These are phyloP conservation scores for Larix kaempferi DNA, from an alignment of 75 land plant genomes.

Conservation along the genomic window DNA sequence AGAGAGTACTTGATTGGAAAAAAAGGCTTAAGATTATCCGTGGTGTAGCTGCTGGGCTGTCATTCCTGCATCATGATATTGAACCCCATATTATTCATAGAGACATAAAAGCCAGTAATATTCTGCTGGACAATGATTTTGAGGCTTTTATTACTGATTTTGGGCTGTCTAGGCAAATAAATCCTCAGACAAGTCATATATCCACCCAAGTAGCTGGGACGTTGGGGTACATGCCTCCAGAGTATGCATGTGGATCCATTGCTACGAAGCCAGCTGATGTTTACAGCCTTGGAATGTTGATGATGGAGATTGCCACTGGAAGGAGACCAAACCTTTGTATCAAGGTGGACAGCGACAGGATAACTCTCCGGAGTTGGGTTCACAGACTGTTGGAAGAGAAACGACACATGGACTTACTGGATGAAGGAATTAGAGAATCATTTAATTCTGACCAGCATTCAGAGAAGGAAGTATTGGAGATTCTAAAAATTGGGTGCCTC, in stretches of 20 bases:
- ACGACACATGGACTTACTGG: constrained; percentile 39
- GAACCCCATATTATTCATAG: constrained; percentile 61
- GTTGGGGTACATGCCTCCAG: constrained; percentile 90
- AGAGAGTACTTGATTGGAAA: constrained; percentile 41
- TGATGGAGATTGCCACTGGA: constrained; percentile 78
- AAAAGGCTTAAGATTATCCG: constrained; percentile 47
- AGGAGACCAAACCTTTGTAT: constrained; percentile 54
- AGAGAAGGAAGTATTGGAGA: constrained; percentile 15
- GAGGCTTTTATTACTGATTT: constrained; percentile 72
- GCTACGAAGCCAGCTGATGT: constrained; percentile 82
- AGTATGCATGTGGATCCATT: constrained; percentile 42
- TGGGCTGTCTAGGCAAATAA: constrained; percentile 63
- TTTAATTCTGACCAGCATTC: constrained; percentile 13
- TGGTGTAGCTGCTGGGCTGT: constrained; percentile 67
- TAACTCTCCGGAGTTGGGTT: constrained; percentile 48
- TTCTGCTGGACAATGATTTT: constrained; percentile 53
- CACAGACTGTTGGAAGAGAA: constrained; percentile 21
- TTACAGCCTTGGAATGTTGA: constrained; percentile 84
- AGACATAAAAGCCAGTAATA: constrained; percentile 82
- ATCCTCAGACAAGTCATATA: constrained; percentile 48
- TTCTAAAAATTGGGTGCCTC: constrained; percentile 25
- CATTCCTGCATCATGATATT: constrained; percentile 41
- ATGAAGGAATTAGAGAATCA: neutral
- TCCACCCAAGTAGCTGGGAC: constrained; percentile 87
- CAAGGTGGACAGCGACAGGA: constrained; percentile 8